Base-by-base conservation (phyloP, 805 yeast species). In the Nakazawaea populi region DNA sequence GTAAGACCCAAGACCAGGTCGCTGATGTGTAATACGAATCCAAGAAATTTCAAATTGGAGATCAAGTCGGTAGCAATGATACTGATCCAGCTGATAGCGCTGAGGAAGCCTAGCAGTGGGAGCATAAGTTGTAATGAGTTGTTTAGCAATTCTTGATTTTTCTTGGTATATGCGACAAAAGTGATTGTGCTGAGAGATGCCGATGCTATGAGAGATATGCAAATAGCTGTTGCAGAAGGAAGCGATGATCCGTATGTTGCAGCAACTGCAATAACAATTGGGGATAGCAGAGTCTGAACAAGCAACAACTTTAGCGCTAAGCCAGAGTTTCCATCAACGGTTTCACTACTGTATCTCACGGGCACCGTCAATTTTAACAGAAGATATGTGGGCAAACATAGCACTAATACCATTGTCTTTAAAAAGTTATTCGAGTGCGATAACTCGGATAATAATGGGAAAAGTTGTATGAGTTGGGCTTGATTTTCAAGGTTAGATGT, bases 1-100 rank as follows among this genome's bases (percentile, higher is more conserved):
- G 98, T 92, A 9, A 90, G 69, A 0, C 99, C 99, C 29, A 92
- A 67, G 10, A 91, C 75, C 3, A 90, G 89, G 53, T 89, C 94
- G 8, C 89, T 80, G 6, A 92, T 66, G 30, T 78, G 64, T 47
- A 80, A 77, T 0, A 83, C 70, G 1, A 78, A 70, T 0, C 91
- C 84, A 51, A 87, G 62, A 24, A 83, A 71, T 48, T 82, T 79
- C 44, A 92, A 65, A 1, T 84, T 71, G 3, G 74, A 74, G 40
- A 92, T 85, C 11, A 90, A 80, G 55, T 84, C 87, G 4, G 80
- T 76, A 1, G 95, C 92, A 40, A 86, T 75, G 1, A 76, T 58
- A 0, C 94, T 75, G 10, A 91, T 84, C 79, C 89, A 82, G 1
- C 80, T 62, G 3, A 92, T 71, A 1, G 95, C 77, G 5, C 81